Evolutionary conservation across 2,329 filamentous ascomycete genomes (phyloP).

Genomic region (Neurospora sp.): DNA sequence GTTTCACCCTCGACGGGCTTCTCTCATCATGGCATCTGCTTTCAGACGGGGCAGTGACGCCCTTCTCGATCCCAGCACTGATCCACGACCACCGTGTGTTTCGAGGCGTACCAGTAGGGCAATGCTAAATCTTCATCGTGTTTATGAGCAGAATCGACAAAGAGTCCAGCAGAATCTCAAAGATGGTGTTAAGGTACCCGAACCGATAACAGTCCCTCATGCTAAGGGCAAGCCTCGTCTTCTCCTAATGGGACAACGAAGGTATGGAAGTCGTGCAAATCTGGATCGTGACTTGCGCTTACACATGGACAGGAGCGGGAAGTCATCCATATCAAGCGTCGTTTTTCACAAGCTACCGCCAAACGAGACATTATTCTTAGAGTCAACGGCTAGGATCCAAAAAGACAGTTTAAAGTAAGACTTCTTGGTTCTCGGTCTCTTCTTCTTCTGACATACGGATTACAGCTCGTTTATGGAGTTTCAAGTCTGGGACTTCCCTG

Average conservation of each 20-base stretch:
- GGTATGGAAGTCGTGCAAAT: constrained; percentile 42
- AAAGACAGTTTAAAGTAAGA: constrained; percentile 91
- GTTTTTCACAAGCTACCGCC: constrained; percentile 98
- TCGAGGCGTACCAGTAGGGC: constrained; percentile 42
- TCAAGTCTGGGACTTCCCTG: constrained; percentile 95
- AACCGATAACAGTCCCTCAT: constrained; percentile 34
- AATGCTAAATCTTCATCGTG: constrained; percentile 52
- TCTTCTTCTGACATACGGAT: constrained; percentile 12
- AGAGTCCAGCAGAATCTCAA: constrained; percentile 33
- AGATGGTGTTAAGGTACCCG: constrained; percentile 35
- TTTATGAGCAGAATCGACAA: constrained; percentile 50
- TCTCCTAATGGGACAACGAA: constrained; percentile 87
- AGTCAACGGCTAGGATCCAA: constrained; percentile 88
- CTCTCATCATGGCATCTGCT: constrained; percentile 17
- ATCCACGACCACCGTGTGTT: constrained; percentile 21
- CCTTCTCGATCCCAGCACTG: constrained; percentile 6
- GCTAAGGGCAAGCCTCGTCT: constrained; percentile 69
- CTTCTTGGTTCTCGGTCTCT: not conserved
- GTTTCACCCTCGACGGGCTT: not conserved
- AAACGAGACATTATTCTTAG: constrained; percentile 89
- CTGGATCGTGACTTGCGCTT: constrained; percentile 9
- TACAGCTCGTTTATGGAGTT: constrained; percentile 96
- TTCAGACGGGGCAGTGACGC: constrained; percentile 10
- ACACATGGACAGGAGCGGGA: constrained; percentile 63
- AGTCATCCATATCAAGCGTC: constrained; percentile 96